Conservation (phyloP, 2,329 filamentous ascomycete genomes). For the Cladosporium sp. region DNA sequence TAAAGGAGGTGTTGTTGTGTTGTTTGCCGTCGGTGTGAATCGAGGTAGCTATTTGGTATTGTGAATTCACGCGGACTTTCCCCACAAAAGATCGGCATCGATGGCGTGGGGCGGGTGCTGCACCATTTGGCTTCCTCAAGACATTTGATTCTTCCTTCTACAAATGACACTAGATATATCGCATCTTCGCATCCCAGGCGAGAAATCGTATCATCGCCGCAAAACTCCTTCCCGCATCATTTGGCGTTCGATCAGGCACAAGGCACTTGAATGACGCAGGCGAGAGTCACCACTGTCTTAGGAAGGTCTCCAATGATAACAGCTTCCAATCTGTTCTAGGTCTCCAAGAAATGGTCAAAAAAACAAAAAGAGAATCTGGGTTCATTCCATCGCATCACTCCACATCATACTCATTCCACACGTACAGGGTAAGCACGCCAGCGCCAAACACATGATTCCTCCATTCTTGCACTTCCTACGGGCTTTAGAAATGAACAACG, state of each 20-base stretch:
- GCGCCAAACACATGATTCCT: neutral
- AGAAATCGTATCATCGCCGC: too few species aligned
- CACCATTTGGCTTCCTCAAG: neutral
- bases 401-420: neutral
- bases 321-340: neutral
- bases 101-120: neutral
- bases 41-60: neutral
- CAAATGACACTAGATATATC: neutral
- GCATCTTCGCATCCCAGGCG: neutral
- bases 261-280: neutral
- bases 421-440: neutral
- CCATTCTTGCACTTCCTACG: neutral
- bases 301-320: neutral
- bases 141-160: neutral
- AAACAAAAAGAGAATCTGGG: too few species aligned
- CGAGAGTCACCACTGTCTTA: neutral
- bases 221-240: too few species aligned
- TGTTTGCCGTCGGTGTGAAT: neutral
- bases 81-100: neutral
- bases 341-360: neutral
- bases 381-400: neutral
- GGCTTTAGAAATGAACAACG: neutral
- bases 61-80: neutral
- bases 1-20: neutral
- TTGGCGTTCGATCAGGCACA: too few species aligned